Conservation (phyloP, 805 yeast species). For the Metschnikowia similis region DNA sequence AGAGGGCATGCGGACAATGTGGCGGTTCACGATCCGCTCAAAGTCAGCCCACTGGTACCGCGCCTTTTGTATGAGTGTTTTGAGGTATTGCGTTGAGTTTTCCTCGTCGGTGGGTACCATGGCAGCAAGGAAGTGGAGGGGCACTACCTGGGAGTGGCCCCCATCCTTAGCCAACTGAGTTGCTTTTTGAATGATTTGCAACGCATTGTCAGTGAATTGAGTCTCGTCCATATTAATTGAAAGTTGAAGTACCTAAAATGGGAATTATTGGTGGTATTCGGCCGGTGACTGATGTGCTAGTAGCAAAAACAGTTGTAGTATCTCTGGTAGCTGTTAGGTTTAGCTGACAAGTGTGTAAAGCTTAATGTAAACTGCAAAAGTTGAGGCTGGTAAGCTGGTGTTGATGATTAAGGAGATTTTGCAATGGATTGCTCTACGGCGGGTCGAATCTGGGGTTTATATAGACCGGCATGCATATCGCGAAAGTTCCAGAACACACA, state of each 20-base stretch:
- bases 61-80: slow-evolving; percentile 79
- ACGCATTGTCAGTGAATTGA: slow-evolving; percentile 92
- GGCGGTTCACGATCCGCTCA: slow-evolving; percentile 75
- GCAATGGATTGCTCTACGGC: too few relatives aligned
- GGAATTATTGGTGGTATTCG: too few relatives aligned
- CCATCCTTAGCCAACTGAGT: slow-evolving; percentile 79
- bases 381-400: too few relatives aligned
- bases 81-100: slow-evolving; percentile 52
- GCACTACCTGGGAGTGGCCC: slow-evolving; percentile 75
- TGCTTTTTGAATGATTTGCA: slow-evolving; percentile 74
- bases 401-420: too few relatives aligned
- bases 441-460: neutral
- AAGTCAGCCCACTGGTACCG: slow-evolving; percentile 82
- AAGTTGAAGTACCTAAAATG: too few relatives aligned
- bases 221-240: slow-evolving; percentile 48
- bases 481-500: slow-evolving; percentile 5
- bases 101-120: slow-evolving; percentile 65
- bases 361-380: too few relatives aligned
- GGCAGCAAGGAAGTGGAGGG: slow-evolving; percentile 90
- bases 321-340: neutral
- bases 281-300: too few relatives aligned
- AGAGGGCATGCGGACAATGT: slow-evolving; percentile 77
- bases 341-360: neutral
- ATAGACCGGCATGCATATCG: neutral
- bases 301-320: too few relatives aligned